A percentile compares a stretch with the other conserved stretches of the same genome.
phyloP scores from a whole-genome alignment of 2,329 filamentous ascomycete genomes.

The Tolypocladium inflatum region DNA sequence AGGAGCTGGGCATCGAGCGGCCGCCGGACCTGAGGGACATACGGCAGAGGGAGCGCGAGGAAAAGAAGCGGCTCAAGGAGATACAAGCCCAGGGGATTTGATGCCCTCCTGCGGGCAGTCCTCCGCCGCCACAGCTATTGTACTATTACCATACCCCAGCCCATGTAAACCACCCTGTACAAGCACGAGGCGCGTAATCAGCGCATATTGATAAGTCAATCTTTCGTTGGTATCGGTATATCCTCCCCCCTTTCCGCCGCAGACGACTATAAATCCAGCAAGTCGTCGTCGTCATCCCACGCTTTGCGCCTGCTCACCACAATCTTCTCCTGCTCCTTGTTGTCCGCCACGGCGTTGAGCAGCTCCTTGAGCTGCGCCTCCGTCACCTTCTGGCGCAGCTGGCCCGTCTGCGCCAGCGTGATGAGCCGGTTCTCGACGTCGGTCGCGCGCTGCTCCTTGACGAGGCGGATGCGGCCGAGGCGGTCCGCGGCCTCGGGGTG shows the following conservation, averaged over 20 bases:
- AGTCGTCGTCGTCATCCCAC: constrained; percentile 75
- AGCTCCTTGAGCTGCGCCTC: constrained; percentile 92
- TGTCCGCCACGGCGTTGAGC: constrained; percentile 74
- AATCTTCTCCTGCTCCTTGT: constrained; percentile 72
- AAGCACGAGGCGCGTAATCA: not conserved
- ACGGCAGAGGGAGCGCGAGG: constrained; percentile 58
- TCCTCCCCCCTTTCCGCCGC: not conserved
- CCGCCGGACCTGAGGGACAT: constrained; percentile 80
- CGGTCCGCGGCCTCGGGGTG: constrained; percentile 89
- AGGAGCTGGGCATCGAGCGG: constrained; percentile 71
- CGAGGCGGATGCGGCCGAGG: constrained; percentile 85
- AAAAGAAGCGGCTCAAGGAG: constrained; percentile 55
- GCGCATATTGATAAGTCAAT: not conserved
- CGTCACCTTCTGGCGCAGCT: constrained; percentile 78
- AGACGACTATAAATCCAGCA: constrained; percentile 46
- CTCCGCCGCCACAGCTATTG: not conserved
- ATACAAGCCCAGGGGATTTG: constrained; percentile 11
- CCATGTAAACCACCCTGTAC: not conserved
- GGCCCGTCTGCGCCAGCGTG: constrained; percentile 79
- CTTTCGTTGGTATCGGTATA: constrained; percentile 3
- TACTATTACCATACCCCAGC: constrained; percentile 3
- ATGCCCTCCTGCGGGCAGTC: not conserved
- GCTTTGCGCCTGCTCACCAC: constrained; percentile 76
- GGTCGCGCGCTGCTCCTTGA: constrained; percentile 82
- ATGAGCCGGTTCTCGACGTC: constrained; percentile 92